These are phyloP conservation scores for Haberlea rhodopensis DNA, from an alignment of 257 asterid species.

Conservation along the genomic window DNA sequence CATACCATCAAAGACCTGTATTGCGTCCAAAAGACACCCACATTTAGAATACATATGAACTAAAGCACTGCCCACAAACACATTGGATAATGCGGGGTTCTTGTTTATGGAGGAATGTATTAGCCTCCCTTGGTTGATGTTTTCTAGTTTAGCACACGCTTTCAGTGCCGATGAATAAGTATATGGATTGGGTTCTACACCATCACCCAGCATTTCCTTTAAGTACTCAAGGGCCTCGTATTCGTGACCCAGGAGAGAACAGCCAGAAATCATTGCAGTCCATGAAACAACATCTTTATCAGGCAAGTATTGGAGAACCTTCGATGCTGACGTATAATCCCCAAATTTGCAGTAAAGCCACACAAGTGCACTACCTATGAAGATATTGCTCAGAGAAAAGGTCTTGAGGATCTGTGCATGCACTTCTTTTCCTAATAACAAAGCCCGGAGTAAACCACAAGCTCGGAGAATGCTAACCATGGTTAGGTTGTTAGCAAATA, in stretches of 20 bases:
- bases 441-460: conserved; percentile 59
- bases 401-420: conserved; percentile 76
- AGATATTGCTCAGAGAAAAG: conserved; percentile 45
- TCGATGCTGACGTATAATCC: conserved; percentile 59
- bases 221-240: conserved; percentile 78
- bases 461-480: conserved; percentile 78
- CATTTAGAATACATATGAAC: conserved; percentile 85
- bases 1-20: conserved; percentile 73
- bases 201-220: conserved; percentile 79
- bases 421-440: conserved; percentile 66
- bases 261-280: conserved; percentile 91
- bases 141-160: conserved; percentile 79
- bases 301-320: conserved; percentile 61
- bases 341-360: conserved; percentile 86
- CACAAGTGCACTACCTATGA: conserved; percentile 70
- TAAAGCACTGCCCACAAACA: conserved; percentile 88
- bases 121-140: conserved; percentile 56
- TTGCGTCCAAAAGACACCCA: conserved; percentile 76
- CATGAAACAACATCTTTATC: conserved; percentile 86
- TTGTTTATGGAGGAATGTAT: conserved; percentile 75
- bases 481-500: conserved; percentile 53
- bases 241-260: conserved; percentile 73
- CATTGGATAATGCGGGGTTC: conserved; percentile 56
- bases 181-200: conserved; percentile 74
- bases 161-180: conserved; percentile 85